These are phyloP conservation scores for Pharus latifolius DNA, from an alignment of 176 grass and related monocot species.

Conservation along the genomic window DNA sequence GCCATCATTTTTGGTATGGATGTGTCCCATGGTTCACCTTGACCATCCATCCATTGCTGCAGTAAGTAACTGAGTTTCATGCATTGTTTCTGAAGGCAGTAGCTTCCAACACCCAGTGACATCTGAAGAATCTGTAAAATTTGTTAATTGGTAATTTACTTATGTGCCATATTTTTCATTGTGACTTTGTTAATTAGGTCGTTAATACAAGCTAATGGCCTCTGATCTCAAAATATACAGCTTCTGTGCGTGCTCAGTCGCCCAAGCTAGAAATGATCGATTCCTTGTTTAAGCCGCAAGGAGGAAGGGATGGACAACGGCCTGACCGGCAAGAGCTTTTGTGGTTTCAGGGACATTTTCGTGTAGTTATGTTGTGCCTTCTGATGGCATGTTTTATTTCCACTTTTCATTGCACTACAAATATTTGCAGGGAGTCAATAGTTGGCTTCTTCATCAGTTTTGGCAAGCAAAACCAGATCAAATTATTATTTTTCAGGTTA, in stretches of 20 bases:
- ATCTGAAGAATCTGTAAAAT: not conserved
- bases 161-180: not conserved
- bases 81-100: no score
- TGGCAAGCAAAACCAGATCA: slow-evolving; percentile 24
- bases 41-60: slow-evolving; percentile 52
- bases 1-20: slow-evolving; percentile 79
- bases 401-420: not conserved
- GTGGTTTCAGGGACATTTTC: not conserved
- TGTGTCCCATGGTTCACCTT: slow-evolving; percentile 52
- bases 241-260: slow-evolving; percentile 40
- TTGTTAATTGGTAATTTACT: not conserved
- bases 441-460: slow-evolving; percentile 24
- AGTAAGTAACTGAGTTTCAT: not conserved
- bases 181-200: slow-evolving; percentile 33
- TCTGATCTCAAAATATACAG: slow-evolving; percentile 57
- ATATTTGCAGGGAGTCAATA: slow-evolving; percentile 31
- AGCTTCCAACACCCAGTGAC: not conserved
- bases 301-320: slow-evolving; percentile 19
- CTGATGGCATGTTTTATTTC: not conserved
- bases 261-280: slow-evolving; percentile 44
- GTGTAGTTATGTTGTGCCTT: not conserved
- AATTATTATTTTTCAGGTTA: slow-evolving; percentile 53
- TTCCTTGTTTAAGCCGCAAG: slow-evolving; percentile 36
- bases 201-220: slow-evolving; percentile 64
- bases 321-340: slow-evolving; percentile 27